Conservation (phyloP, 345 rosid species). For the Linum trigynum region DNA sequence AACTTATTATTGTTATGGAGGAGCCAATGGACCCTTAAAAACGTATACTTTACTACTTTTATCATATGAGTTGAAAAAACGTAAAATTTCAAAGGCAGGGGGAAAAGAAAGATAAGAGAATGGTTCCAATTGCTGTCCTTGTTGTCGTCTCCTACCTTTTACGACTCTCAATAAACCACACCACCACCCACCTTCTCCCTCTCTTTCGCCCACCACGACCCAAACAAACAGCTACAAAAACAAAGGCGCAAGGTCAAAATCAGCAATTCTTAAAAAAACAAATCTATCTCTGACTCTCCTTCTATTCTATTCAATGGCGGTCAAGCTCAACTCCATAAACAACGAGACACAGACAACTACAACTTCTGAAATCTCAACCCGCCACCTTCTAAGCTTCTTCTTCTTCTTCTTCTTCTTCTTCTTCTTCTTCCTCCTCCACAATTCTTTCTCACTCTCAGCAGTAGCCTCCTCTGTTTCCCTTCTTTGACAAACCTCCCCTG, state of each 20-base stretch:
- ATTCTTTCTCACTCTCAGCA: neutral
- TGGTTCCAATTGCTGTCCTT: neutral
- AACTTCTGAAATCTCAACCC: neutral
- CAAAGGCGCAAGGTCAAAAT: neutral
- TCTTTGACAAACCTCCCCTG: neutral
- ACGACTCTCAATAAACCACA: neutral
- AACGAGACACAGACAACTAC: neutral
- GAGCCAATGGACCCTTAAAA: too few species aligned
- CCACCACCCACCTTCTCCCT: neutral
- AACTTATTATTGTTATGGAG: too few species aligned
- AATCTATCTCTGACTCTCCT: neutral
- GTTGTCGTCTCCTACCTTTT: neutral
- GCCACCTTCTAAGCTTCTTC: neutral
- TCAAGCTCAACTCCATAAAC: neutral
- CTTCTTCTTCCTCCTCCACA: neutral
- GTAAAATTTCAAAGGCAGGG: too few species aligned
- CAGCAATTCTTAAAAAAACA: neutral
- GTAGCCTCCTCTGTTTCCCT: neutral
- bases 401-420: neutral
- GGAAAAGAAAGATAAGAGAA: too few species aligned
- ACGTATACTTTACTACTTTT: too few species aligned
- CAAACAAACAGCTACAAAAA: neutral
- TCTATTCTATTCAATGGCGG: neutral
- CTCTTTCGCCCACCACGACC: neutral
- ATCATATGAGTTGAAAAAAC: too few species aligned